Percentiles rank a stretch among this genome's conserved stretches.
Evolutionary conservation across 257 asterid genomes (phyloP).

Genomic region (Eucommia ulmoides): DNA sequence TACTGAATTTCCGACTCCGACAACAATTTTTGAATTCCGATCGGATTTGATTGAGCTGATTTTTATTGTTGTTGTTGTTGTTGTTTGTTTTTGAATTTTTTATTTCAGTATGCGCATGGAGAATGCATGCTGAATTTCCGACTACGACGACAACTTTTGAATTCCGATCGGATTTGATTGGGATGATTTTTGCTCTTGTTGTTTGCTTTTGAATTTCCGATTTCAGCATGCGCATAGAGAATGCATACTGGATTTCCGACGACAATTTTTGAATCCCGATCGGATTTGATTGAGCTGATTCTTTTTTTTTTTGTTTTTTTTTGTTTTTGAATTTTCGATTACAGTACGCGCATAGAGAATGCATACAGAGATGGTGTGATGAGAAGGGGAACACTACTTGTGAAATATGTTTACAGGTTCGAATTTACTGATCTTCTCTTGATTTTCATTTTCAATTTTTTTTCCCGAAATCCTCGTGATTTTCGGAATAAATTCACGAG

Average conservation of each 20-base stretch:
- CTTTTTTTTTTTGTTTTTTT: neutral
- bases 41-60: neutral
- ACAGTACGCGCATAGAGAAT: conserved; percentile 90
- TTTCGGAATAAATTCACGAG: too few relatives aligned
- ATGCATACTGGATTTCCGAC: too few relatives aligned
- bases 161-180: neutral
- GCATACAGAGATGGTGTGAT: conserved; percentile 93
- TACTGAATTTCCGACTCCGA: neutral
- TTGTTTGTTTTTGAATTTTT: neutral
- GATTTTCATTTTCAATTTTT: neutral
- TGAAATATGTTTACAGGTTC: conserved; percentile 86
- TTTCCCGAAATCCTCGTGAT: neutral
- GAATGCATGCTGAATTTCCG: too few relatives aligned
- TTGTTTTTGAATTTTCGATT: neutral
- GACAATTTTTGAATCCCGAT: too few relatives aligned
- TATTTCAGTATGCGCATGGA: conserved; percentile 74
- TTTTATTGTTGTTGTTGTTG: neutral
- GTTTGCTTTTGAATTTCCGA: neutral
- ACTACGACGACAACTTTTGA: too few relatives aligned
- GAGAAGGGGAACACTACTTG: conserved; percentile 80
- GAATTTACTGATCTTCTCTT: neutral
- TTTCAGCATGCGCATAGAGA: conserved; percentile 83
- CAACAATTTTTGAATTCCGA: too few relatives aligned
- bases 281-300: neutral
- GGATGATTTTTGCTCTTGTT: neutral